phyloP scores from a whole-genome alignment of 345 rosid species.

The Bruguiera sexangula region DNA sequence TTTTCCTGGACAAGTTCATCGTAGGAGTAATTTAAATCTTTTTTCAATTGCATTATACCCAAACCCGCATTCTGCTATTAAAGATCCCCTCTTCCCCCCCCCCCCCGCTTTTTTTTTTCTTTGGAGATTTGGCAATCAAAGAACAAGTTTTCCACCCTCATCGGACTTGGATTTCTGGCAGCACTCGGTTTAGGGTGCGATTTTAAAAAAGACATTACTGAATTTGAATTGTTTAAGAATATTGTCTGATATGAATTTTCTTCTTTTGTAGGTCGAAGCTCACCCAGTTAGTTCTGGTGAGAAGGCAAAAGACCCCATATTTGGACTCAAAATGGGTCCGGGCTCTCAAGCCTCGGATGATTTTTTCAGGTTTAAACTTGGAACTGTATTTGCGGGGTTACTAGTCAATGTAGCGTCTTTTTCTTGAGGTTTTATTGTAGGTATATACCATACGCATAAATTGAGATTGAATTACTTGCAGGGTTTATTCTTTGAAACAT shows the following conservation, averaged over 20 bases:
- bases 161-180: too few species aligned
- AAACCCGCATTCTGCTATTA: too few species aligned
- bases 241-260: neutral
- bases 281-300: conserved; percentile 64
- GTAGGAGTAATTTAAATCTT: too few species aligned
- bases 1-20: neutral
- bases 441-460: conserved; percentile 25
- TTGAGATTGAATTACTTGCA: conserved; percentile 52
- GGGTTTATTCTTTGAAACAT: conserved; percentile 49
- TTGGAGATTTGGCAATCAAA: too few species aligned
- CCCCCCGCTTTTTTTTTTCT: too few species aligned
- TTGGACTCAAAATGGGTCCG: conserved; percentile 82
- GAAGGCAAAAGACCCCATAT: conserved; percentile 83
- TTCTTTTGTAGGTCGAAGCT: conserved; percentile 62
- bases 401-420: neutral
- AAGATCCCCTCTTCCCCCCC: too few species aligned
- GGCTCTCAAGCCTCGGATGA: conserved; percentile 72
- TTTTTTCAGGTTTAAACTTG: conserved; percentile 56
- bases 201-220: neutral
- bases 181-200: too few species aligned
- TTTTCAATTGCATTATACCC: too few species aligned
- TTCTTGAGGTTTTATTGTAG: conserved; percentile 15
- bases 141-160: too few species aligned
- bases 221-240: neutral
- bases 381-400: neutral